These are phyloP conservation scores for Cyclotella sp. DNA, from an alignment of 108 stramenopile genomes.

Conservation along the genomic window DNA sequence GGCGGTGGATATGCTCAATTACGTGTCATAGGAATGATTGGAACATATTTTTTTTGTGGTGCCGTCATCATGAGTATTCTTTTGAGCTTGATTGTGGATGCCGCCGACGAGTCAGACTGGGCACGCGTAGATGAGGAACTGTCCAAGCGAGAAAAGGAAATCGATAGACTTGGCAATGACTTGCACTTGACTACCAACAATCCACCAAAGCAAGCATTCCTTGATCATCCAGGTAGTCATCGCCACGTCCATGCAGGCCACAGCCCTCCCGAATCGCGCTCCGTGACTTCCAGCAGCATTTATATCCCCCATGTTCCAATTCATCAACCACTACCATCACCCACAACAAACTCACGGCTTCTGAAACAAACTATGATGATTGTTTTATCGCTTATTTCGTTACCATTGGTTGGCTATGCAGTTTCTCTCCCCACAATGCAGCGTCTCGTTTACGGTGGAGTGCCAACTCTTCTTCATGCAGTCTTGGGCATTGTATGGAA, in stretches of 20 bases:
- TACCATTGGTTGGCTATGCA: slow-evolving; percentile 56
- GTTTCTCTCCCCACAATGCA: slow-evolving; percentile 76
- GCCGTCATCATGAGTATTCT: slow-evolving; percentile 84
- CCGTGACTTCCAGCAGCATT: slow-evolving; percentile 1
- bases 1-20: slow-evolving; percentile 74
- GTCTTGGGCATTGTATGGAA: slow-evolving; percentile 79
- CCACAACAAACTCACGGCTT: slow-evolving; percentile 45
- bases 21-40: slow-evolving; percentile 73
- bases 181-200: background rate
- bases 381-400: slow-evolving; percentile 12
- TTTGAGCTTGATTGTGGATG: slow-evolving; percentile 73
- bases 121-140: slow-evolving; percentile 19
- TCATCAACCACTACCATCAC: slow-evolving; percentile 24
- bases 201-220: background rate
- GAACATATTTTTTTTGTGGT: slow-evolving; percentile 83
- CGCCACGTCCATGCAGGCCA: background rate
- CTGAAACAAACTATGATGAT: slow-evolving; percentile 42
- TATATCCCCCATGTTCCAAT: background rate
- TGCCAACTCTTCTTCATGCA: slow-evolving; percentile 74
- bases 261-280: background rate
- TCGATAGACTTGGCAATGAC: slow-evolving; percentile 1
- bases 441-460: slow-evolving; percentile 76
- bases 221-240: background rate
- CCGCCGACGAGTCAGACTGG: slow-evolving; percentile 52
- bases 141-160: slow-evolving; percentile 21